These are phyloP conservation scores for Eutypa lata DNA, from an alignment of 2,329 filamentous ascomycete species.

Conservation along the genomic window DNA sequence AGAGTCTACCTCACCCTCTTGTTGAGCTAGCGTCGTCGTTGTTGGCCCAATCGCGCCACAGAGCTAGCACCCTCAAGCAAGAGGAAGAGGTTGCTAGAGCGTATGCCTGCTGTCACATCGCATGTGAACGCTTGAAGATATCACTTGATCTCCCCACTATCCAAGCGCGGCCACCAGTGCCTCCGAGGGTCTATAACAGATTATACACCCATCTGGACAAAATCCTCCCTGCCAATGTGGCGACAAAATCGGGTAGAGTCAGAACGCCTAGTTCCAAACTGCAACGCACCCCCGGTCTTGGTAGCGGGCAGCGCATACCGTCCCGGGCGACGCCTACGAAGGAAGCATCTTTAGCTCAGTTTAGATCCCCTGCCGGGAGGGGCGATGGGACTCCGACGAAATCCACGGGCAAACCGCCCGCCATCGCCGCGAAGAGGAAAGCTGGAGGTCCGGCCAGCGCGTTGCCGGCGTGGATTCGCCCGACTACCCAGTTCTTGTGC, in stretches of 20 bases:
- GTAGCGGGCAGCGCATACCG: conserved; percentile 32
- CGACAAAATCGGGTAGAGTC: conserved; percentile 19
- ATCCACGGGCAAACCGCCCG: conserved; percentile 32
- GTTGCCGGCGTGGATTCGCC: conserved; percentile 67
- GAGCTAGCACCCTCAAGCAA: conserved; percentile 72
- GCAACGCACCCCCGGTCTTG: conserved; percentile 29
- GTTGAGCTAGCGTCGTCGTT: conserved; percentile 69
- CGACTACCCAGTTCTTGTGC: conserved; percentile 64
- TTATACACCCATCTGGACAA: conserved; percentile 78
- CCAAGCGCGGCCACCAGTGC: conserved; percentile 71
- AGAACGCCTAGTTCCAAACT: conserved; percentile 34
- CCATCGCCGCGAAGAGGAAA: conserved; percentile 28
- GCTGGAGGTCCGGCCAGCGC: conserved; percentile 22
- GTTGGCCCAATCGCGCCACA: conserved; percentile 75
- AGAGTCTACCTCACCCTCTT: conserved; percentile 65
- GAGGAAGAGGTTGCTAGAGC: conserved; percentile 85
- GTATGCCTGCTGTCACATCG: conserved; percentile 84
- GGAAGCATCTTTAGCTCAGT: conserved; percentile 40
- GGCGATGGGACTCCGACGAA: conserved; percentile 40
- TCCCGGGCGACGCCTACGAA: conserved; percentile 46
- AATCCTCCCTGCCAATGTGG: conserved; percentile 50
- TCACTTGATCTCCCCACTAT: conserved; percentile 73
- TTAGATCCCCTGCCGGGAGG: conserved; percentile 38
- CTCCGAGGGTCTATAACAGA: conserved; percentile 78
- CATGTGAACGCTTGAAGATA: conserved; percentile 80